Evolutionary conservation across 306 rosid genomes (phyloP), one percentile per base, ranked within the genome.

Genomic region (Cucurbita pepo): DNA sequence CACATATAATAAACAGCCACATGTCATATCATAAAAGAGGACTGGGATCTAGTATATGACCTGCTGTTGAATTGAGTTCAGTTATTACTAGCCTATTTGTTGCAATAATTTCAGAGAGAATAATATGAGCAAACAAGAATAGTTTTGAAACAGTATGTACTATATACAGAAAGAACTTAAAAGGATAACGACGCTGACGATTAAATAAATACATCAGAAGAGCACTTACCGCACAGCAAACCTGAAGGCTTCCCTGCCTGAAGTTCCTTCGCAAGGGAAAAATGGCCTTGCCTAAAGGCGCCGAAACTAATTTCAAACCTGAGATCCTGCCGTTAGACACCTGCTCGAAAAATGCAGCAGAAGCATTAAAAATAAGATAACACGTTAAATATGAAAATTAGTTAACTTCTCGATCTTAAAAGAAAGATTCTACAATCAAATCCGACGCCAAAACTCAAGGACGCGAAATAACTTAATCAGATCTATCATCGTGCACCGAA

Each of bases 211-310:
- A 47, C 0, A 54, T 15, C 0, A 61, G 10, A 22, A 45, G 50
- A 12, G 5, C 36, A 76, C 95, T 80, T 81, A 90, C 97, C 22
- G 88, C 83, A 19, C 97, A 87, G 45, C 81, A 63, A 77, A 92
- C 82, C 69, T 64, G 92, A 65, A 88, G 80, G 71, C 81, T 75
- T 56, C 80, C 74, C 50, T 82, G 81, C 76, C 79, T 69, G 43
- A 8, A 86, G 75, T 75, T 61, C 71, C 82, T 62, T 44, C 83
- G 69, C 48, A 88, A 83, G 57, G 91, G 87, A 78, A 89, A 89
- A 25, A 73, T 75, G 8, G 78, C 79, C 50, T 86, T 86, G 37
- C 71, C 86, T 6, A 83, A 73, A 75, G 88, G 83, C 73, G 88
- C 81, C 21, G 91, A 90, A 79, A 90, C 84, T 10, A 89, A 86